Percentiles rank a stretch among this genome's conserved stretches.
Evolutionary conservation across 257 asterid species (phyloP).

Genomic region (Solanum piurae): DNA sequence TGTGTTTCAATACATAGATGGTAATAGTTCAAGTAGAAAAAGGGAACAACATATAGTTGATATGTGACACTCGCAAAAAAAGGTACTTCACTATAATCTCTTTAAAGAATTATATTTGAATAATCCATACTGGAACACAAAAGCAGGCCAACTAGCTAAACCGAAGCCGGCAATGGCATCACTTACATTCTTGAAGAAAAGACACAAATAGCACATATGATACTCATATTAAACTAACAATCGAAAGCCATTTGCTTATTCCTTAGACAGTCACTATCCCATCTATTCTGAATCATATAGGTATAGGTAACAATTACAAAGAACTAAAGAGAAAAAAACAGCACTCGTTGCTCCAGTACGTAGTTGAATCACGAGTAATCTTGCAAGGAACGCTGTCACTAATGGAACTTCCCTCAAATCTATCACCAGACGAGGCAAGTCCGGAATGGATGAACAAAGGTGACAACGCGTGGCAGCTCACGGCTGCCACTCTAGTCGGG

Average conservation of each 20-base stretch:
- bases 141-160: neutral
- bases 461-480: constrained; percentile 61
- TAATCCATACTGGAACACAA: neutral
- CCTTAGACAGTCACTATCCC: neutral
- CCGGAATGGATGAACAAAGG: constrained; percentile 53
- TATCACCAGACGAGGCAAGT: constrained; percentile 26
- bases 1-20: neutral
- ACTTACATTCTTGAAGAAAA: neutral
- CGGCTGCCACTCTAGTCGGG: constrained; percentile 47
- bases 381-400: neutral
- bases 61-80: neutral
- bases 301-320: too few relatives aligned
- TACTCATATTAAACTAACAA: neutral
- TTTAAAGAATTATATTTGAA: neutral
- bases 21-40: neutral
- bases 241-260: neutral
- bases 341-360: neutral
- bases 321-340: too few relatives aligned
- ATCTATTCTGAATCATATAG: too few relatives aligned
- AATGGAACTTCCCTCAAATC: constrained; percentile 21
- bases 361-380: neutral
- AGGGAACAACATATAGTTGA: neutral
- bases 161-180: neutral
- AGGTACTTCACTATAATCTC: neutral
- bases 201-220: neutral